Conservation (phyloP, 2,329 filamentous ascomycete species). For the Chaetomium olivaceum region DNA sequence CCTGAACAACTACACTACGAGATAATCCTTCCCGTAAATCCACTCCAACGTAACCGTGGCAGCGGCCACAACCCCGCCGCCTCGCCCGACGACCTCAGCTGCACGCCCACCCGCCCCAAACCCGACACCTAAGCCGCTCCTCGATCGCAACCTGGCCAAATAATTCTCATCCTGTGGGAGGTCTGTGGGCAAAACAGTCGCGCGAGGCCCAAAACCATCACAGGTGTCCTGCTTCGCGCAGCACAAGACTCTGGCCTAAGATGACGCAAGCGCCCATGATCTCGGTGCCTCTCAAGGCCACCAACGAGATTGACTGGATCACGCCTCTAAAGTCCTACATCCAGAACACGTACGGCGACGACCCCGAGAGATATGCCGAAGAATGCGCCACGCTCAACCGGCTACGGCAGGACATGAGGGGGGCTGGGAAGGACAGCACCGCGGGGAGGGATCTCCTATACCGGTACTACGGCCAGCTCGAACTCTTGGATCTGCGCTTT, state of each 20-base stretch:
- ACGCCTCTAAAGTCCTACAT: conserved; percentile 91
- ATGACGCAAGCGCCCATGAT: conserved; percentile 94
- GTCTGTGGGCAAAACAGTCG: conserved; percentile 7
- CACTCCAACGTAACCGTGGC: background rate
- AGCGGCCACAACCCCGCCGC: conserved; percentile 5
- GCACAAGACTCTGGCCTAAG: conserved; percentile 25
- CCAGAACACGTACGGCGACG: conserved; percentile 88
- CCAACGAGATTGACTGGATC: conserved; percentile 98
- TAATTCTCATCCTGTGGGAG: background rate
- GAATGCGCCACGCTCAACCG: conserved; percentile 94
- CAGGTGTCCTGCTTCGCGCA: conserved; percentile 7
- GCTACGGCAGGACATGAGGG: conserved; percentile 95
- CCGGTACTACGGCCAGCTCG: conserved; percentile 95
- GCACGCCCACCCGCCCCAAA: background rate
- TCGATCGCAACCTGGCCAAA: background rate
- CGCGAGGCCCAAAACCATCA: conserved; percentile 1
- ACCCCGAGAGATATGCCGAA: conserved; percentile 91
- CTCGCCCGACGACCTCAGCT: background rate
- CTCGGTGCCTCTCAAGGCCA: conserved; percentile 86
- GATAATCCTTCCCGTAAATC: background rate
- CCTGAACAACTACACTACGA: background rate
- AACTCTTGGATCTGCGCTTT: conserved; percentile 90
- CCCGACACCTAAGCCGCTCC: background rate
- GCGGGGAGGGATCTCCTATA: conserved; percentile 92
- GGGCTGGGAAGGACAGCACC: conserved; percentile 93